phyloP scores from a whole-genome alignment of 768 basidiomycete species.

The Pulveroboletus sp. region DNA sequence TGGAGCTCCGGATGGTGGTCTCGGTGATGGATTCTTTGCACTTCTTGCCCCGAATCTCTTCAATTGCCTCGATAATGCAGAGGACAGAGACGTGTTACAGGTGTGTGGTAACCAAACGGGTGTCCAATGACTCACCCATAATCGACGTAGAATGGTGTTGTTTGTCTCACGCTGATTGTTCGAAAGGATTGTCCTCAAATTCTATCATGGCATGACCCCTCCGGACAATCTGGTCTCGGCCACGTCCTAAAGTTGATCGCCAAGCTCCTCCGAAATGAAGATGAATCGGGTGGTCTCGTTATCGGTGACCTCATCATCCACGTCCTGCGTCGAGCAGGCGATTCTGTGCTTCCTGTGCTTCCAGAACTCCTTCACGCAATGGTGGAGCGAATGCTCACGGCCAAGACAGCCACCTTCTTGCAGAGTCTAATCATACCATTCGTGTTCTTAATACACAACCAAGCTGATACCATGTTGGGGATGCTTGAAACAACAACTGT shows the following conservation, averaged over 20 bases:
- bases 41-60: slow-evolving; percentile 76
- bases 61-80: slow-evolving; percentile 59
- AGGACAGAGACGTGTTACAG: slow-evolving; percentile 86
- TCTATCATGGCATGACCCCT: slow-evolving; percentile 66
- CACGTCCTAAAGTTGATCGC: slow-evolving; percentile 75
- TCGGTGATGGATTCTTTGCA: slow-evolving; percentile 81
- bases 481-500: slow-evolving; percentile 70
- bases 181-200: slow-evolving; percentile 86
- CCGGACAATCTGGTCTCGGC: slow-evolving; percentile 73
- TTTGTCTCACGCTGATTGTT: slow-evolving; percentile 77
- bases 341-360: slow-evolving; percentile 77
- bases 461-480: slow-evolving; percentile 74
- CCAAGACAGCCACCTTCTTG: slow-evolving; percentile 87
- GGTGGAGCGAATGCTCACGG: slow-evolving; percentile 73
- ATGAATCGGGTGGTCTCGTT: slow-evolving; percentile 90
- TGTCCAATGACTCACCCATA: background rate
- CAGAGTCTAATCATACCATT: slow-evolving; percentile 94
- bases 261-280: slow-evolving; percentile 69
- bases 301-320: slow-evolving; percentile 96
- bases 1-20: slow-evolving; percentile 58
- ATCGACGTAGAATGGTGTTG: slow-evolving; percentile 68
- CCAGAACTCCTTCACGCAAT: slow-evolving; percentile 86
- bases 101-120: slow-evolving; percentile 33
- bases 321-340: slow-evolving; percentile 79
- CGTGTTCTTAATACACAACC: slow-evolving; percentile 87